Percentiles rank a stretch among this genome's conserved stretches.
phyloP scores from a whole-genome alignment of 805 yeast species.

The Metschnikowia picachoensis region DNA sequence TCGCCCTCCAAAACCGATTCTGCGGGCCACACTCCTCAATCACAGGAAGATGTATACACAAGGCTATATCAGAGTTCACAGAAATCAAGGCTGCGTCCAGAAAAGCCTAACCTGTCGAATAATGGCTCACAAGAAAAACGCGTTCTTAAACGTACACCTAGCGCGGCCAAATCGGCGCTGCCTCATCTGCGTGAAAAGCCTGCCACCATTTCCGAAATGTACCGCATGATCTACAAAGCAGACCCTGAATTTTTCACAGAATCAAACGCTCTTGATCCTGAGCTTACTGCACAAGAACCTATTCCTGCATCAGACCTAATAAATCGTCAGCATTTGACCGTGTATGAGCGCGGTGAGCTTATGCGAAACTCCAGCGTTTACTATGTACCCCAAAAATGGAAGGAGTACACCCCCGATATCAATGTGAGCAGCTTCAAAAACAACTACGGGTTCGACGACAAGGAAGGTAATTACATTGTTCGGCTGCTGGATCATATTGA shows the following conservation, averaged over 20 bases:
- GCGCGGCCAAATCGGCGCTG: background rate
- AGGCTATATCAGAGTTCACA: conserved; percentile 11
- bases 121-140: background rate
- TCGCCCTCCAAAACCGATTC: conserved; percentile 11
- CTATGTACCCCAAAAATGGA: conserved; percentile 40
- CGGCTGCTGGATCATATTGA: conserved; percentile 66
- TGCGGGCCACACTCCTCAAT: conserved; percentile 2
- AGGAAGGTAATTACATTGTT: conserved; percentile 55
- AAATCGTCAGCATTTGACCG: conserved; percentile 29
- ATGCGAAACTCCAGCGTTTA: conserved; percentile 46
- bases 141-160: background rate
- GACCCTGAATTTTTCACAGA: conserved; percentile 28
- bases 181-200: conserved; percentile 12
- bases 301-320: conserved; percentile 6
- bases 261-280: conserved; percentile 3
- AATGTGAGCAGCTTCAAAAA: conserved; percentile 36
- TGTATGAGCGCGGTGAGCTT: conserved; percentile 62
- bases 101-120: background rate
- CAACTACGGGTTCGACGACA: conserved; percentile 74
- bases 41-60: conserved; percentile 12
- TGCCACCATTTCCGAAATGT: conserved; percentile 19
- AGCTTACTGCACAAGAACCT: conserved; percentile 5
- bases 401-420: conserved; percentile 15
- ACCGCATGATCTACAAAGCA: conserved; percentile 19
- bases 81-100: background rate